Percentiles rank a stretch among this genome's conserved stretches.
phyloP scores from a whole-genome alignment of 2,329 filamentous ascomycete genomes.

The Apiospora rasikravindrae region DNA sequence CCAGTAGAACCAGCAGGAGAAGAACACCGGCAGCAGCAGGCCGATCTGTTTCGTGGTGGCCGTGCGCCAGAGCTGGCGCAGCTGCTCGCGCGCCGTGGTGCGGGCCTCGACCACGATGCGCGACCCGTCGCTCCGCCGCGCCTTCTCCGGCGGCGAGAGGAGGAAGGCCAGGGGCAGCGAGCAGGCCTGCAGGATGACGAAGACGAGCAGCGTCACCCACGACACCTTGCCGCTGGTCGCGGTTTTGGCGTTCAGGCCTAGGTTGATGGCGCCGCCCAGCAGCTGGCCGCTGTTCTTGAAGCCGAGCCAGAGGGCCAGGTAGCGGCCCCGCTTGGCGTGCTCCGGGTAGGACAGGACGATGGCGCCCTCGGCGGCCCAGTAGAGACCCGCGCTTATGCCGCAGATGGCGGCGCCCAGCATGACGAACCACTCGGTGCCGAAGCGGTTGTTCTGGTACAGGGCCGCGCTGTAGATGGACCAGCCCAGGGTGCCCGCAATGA shows the following conservation, averaged over 20 bases:
- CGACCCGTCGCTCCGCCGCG: slow-evolving; percentile 67
- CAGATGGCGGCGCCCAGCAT: slow-evolving; percentile 72
- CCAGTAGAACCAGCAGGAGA: slow-evolving; percentile 30
- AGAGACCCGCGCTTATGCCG: slow-evolving; percentile 72
- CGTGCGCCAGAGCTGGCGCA: slow-evolving; percentile 19
- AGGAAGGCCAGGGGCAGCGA: slow-evolving; percentile 70
- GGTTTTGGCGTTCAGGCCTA: slow-evolving; percentile 66
- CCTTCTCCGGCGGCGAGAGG: slow-evolving; percentile 63
- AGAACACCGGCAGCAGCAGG: slow-evolving; percentile 28
- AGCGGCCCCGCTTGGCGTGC: slow-evolving; percentile 68
- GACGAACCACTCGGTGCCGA: slow-evolving; percentile 70
- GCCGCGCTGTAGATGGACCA: slow-evolving; percentile 75
- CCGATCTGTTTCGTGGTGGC: neutral
- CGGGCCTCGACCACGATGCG: slow-evolving; percentile 22
- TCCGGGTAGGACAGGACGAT: slow-evolving; percentile 77
- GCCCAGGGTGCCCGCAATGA: slow-evolving; percentile 75
- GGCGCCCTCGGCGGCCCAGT: slow-evolving; percentile 78
- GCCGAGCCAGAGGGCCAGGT: slow-evolving; percentile 71
- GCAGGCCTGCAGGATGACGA: slow-evolving; percentile 71
- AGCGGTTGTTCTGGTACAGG: slow-evolving; percentile 75
- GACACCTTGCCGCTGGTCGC: slow-evolving; percentile 68
- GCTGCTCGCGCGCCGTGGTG: slow-evolving; percentile 24
- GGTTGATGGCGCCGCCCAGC: slow-evolving; percentile 72
- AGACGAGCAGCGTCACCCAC: slow-evolving; percentile 71
- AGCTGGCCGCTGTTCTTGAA: slow-evolving; percentile 68